Conservation (phyloP, 192 early-diverging fungal species). For the Coemansia sp. region DNA sequence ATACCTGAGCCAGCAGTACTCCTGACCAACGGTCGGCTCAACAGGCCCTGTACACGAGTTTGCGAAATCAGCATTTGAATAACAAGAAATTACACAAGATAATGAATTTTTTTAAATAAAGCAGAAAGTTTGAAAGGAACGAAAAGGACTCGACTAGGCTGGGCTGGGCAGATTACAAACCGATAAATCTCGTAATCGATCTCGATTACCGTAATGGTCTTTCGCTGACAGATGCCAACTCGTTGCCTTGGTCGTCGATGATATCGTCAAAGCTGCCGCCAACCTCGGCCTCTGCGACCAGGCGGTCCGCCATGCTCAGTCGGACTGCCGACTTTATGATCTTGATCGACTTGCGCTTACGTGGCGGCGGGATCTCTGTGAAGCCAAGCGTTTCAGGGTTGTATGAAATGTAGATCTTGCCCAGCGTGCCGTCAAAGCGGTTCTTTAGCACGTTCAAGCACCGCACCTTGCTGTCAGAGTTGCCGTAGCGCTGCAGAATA, state of each 20-base stretch:
- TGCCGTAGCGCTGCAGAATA: slow-evolving; percentile 63
- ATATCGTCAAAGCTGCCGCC: slow-evolving; percentile 9
- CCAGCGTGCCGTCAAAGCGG: slow-evolving; percentile 72
- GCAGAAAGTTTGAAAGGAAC: too few species aligned
- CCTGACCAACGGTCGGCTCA: slow-evolving; percentile 10
- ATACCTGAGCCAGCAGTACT: background rate
- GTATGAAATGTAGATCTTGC: slow-evolving; percentile 59
- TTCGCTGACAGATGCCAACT: background rate
- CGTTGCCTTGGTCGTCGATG: slow-evolving; percentile 10
- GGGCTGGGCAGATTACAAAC: background rate
- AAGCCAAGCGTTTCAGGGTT: slow-evolving; percentile 38
- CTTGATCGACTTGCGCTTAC: slow-evolving; percentile 42
- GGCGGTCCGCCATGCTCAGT: slow-evolving; percentile 41
- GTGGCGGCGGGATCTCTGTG: slow-evolving; percentile 45
- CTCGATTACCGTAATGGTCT: slow-evolving; percentile 11
- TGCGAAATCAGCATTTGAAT: slow-evolving; percentile 17
- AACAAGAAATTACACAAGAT: background rate
- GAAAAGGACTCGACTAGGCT: background rate
- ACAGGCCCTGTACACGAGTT: background rate
- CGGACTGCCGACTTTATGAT: slow-evolving; percentile 28
- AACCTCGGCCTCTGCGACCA: slow-evolving; percentile 27
- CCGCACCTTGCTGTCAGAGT: slow-evolving; percentile 43
- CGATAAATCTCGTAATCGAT: background rate
- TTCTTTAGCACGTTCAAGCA: slow-evolving; percentile 72
- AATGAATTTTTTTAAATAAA: background rate